Evolutionary conservation across 2,329 filamentous ascomycete genomes (phyloP), one percentile per base, ranked within the genome.

Genomic region (Lomentospora prolificans): DNA sequence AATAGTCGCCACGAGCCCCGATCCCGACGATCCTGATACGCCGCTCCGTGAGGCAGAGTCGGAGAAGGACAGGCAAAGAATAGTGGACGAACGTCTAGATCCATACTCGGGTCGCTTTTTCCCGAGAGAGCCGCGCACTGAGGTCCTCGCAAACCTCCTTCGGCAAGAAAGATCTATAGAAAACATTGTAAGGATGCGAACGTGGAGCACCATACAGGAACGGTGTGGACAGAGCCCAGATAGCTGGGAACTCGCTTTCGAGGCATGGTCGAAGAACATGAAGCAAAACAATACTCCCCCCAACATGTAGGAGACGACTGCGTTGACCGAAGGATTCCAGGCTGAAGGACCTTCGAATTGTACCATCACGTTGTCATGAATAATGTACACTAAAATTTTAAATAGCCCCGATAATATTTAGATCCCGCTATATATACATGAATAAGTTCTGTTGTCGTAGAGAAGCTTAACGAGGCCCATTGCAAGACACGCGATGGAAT

Each of bases 61-160:
- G 55, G 80, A 84, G 57, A 82, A 76, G 62, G 83, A 87, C 60
- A 77, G 85, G 51, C 86, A 92, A 64, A 76, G 84, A 54, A 77
- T 92, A 0, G 84, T 97, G 3, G 82, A 97, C 67, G 94, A 97
- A 71, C 77, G 94, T 56, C 69, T 96, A 57, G 94, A 99, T 72
- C 94, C 94, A 2, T 99, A 99, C 67, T 91, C 87, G 8, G 87
- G 77, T 5, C 77, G 92, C 24, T 95, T 89, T 67, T 92, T 92
- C 62, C 84, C 88, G 0, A 73, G 76, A 53, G 90, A 97, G 71
- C 78, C 88, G 12, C 78, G 90, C 60, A 94, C 90, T 0, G 88
- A 96, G 70, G 81, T 79, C 51, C 69, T 99, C 58, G 90, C 90
- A 8, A 78, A 76, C 44, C 66, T 91, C 54, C 73, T 95, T 57